Base-by-base conservation (phyloP, 345 rosid species). In the Gossypium raimondii region DNA sequence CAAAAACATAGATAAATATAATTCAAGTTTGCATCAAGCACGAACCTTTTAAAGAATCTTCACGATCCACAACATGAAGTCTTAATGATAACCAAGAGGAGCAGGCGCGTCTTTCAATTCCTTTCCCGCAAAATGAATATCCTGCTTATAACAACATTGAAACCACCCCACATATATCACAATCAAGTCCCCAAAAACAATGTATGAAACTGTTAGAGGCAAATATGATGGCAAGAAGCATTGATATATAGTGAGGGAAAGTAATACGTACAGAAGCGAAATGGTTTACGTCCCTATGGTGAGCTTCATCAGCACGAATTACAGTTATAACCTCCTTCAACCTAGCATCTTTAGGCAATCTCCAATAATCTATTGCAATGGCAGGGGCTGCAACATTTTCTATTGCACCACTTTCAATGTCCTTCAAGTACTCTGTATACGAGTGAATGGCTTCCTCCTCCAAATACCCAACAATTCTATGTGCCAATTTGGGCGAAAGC, bases 401-500 rank as follows among this genome's bases (percentile, higher is more conserved):
- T 34, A 89, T 87, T 7, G 83, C 85, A 8, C 98, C 97, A 9
- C 78, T 76, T 12, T 85, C 74, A 1, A 89, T 82, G 64, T 89
- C 98, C 78, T 84, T 87, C 75, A 93, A 57, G 78, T 24, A 89
- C 88, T 93, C 97, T 0, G 94, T 93, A 76, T 93, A 90, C 0
- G 98, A 93, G 78, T 93, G 94, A 22, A 93, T 83, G 48, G 98
- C 96, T 75, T 93, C 98, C 82, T 93, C 98, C 79, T 93, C 97
- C 78, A 90, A 73, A 59, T 90, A 93, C 9, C 98, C 98, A 11
- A 88, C 92, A 22, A 93, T 66, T 59, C 94, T 84, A 73, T 93
- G 97, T 13, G 92, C 92, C 55, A 93, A 67, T 16, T 91, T 89
- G 1, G 96, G 94, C 9, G 97, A 93, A 27, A 82, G 24, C 22